phyloP scores from a whole-genome alignment of 768 basidiomycete species.

The Amanita molliuscula region DNA sequence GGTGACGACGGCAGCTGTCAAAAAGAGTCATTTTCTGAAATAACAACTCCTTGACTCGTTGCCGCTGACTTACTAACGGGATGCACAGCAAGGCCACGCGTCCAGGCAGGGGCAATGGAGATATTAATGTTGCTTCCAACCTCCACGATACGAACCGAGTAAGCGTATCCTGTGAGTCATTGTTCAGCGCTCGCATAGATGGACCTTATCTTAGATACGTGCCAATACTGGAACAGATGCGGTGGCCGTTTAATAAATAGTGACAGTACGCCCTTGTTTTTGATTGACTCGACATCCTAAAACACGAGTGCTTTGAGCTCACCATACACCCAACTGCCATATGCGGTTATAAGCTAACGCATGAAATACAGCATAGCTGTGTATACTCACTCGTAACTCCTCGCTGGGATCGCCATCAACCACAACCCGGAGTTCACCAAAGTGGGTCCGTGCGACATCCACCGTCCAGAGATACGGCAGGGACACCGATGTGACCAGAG shows the following conservation, averaged over 20 bases:
- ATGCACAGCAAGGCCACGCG: slow-evolving; percentile 63
- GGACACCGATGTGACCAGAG: slow-evolving; percentile 60
- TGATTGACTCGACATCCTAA: neutral
- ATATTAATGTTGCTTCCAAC: slow-evolving; percentile 21
- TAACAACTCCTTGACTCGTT: neutral
- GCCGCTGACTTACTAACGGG: slow-evolving; percentile 51
- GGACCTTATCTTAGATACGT: slow-evolving; percentile 8
- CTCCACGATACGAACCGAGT: slow-evolving; percentile 34
- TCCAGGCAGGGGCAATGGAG: slow-evolving; percentile 49
- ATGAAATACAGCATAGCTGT: neutral
- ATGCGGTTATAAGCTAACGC: slow-evolving; percentile 1
- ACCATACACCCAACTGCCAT: slow-evolving; percentile 66
- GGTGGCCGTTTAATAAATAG: slow-evolving; percentile 29
- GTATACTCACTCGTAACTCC: slow-evolving; percentile 46
- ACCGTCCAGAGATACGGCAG: slow-evolving; percentile 57
- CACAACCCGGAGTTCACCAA: slow-evolving; percentile 19
- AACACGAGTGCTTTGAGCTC: slow-evolving; percentile 7
- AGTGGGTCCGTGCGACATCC: slow-evolving; percentile 54
- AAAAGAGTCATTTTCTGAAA: neutral
- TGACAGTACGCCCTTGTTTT: slow-evolving; percentile 53
- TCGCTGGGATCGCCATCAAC: slow-evolving; percentile 19
- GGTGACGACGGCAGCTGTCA: slow-evolving; percentile 39
- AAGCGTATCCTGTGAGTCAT: slow-evolving; percentile 38
- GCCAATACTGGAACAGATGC: slow-evolving; percentile 42
- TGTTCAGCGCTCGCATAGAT: neutral